These are phyloP conservation scores for Leptographium lundbergii DNA, from an alignment of 2,329 filamentous ascomycete genomes.

Conservation along the genomic window DNA sequence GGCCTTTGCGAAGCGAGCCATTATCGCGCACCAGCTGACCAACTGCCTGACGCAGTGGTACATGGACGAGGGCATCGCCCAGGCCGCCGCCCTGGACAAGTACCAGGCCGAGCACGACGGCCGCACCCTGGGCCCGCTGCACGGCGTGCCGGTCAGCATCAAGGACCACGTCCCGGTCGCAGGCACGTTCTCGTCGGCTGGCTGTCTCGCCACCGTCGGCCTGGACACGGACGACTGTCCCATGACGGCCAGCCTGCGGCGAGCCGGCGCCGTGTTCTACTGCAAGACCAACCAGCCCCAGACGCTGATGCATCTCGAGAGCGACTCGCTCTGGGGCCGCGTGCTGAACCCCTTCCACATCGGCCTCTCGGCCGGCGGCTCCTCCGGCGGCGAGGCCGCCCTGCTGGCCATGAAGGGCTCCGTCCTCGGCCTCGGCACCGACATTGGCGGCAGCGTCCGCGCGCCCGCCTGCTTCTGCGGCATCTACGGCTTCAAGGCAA, in stretches of 20 bases:
- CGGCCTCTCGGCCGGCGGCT: slow-evolving; percentile 21
- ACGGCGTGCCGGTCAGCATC: slow-evolving; percentile 26
- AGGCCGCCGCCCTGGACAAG: slow-evolving; percentile 20
- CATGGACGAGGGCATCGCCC: slow-evolving; percentile 18
- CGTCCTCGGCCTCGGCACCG: slow-evolving; percentile 31
- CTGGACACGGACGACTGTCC: slow-evolving; percentile 1
- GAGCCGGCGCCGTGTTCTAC: slow-evolving; percentile 17
- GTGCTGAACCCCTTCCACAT: slow-evolving; percentile 23
- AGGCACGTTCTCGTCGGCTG: slow-evolving; percentile 15
- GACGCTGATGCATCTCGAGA: slow-evolving; percentile 17
- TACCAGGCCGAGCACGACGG: slow-evolving; percentile 15
- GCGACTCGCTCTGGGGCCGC: slow-evolving; percentile 21
- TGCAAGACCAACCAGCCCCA: slow-evolving; percentile 15
- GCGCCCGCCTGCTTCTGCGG: slow-evolving; percentile 20
- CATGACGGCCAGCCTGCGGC: slow-evolving; percentile 15
- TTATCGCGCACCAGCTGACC: slow-evolving; percentile 30
- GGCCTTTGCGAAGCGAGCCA: slow-evolving; percentile 31
- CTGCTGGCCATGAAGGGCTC: slow-evolving; percentile 22
- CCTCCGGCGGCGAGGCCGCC: slow-evolving; percentile 24
- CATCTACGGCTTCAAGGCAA: slow-evolving; percentile 19
- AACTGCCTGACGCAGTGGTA: slow-evolving; percentile 30
- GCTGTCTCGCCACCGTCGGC: not conserved
- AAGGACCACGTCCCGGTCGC: slow-evolving; percentile 28
- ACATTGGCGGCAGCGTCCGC: slow-evolving; percentile 16
- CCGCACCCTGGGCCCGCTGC: slow-evolving; percentile 21